Percentiles rank a stretch among this genome's conserved stretches.
phyloP scores from a whole-genome alignment of 208 protist species.

The Wallacemonas sp. region DNA sequence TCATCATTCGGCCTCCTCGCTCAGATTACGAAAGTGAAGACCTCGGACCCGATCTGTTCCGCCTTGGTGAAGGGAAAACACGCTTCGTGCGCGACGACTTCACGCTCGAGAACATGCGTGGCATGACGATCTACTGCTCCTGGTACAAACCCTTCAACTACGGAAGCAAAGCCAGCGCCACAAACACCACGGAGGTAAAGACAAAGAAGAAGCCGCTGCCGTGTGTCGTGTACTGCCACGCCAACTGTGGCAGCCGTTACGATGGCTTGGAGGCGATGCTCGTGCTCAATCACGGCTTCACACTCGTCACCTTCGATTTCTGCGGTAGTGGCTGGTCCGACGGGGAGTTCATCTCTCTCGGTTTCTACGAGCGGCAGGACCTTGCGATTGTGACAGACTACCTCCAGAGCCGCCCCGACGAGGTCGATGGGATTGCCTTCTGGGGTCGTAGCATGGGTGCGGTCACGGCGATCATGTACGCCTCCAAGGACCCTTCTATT shows the following conservation, averaged over 20 bases:
- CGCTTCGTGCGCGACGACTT: constrained; percentile 72
- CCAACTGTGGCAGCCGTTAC: constrained; percentile 84
- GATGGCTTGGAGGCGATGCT: constrained; percentile 81
- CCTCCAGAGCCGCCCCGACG: constrained; percentile 43
- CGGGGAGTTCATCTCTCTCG: constrained; percentile 95
- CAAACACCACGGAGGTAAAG: constrained; percentile 1
- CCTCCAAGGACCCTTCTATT: constrained; percentile 85
- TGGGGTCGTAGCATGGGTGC: constrained; percentile 96
- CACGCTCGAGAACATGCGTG: constrained; percentile 79
- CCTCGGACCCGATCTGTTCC: constrained; percentile 66
- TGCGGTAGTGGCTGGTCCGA: constrained; percentile 91
- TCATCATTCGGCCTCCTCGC: constrained; percentile 88
- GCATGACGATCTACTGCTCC: constrained; percentile 74
- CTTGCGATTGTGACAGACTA: constrained; percentile 88
- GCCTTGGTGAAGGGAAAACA: constrained; percentile 44
- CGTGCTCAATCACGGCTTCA: constrained; percentile 85
- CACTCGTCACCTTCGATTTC: constrained; percentile 93
- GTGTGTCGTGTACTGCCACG: constrained; percentile 93
- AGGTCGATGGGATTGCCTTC: constrained; percentile 79
- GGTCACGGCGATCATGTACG: constrained; percentile 95
- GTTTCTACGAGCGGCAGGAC: constrained; percentile 95
- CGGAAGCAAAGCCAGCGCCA: neutral
- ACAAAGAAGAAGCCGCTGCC: constrained; percentile 31
- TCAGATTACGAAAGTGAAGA: constrained; percentile 51
- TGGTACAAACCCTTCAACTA: constrained; percentile 67